Conservation (phyloP, 352 stramenopile species). For the Pythium aristosporum region DNA sequence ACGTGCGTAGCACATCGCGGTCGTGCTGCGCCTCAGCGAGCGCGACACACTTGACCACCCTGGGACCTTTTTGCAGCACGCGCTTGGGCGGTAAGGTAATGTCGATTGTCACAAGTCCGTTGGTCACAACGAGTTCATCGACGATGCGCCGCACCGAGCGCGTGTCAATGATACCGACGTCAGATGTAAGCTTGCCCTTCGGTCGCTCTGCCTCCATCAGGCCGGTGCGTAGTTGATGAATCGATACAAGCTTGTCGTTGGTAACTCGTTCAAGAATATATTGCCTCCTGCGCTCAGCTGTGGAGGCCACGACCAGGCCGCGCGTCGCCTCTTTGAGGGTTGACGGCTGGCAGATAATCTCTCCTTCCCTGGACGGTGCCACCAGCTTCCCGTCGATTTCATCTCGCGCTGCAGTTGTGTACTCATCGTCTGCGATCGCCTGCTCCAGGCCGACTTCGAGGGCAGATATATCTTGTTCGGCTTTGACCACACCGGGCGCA, state of each 20-base stretch:
- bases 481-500: slow-evolving; percentile 33
- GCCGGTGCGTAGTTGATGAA: slow-evolving; percentile 60
- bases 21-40: slow-evolving; percentile 51
- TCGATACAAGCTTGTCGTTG: slow-evolving; percentile 62
- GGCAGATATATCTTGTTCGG: slow-evolving; percentile 5
- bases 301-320: slow-evolving; percentile 54
- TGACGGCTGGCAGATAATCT: slow-evolving; percentile 36
- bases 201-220: slow-evolving; percentile 54
- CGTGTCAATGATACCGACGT: slow-evolving; percentile 51
- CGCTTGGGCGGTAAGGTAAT: slow-evolving; percentile 68
- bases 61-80: slow-evolving; percentile 59
- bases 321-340: slow-evolving; percentile 58
- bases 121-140: slow-evolving; percentile 52
- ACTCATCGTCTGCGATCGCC: not conserved
- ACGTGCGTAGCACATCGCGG: slow-evolving; percentile 45
- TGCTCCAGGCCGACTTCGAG: slow-evolving; percentile 11
- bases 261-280: slow-evolving; percentile 61
- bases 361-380: not conserved
- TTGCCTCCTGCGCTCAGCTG: slow-evolving; percentile 44
- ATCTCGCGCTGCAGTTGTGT: not conserved
- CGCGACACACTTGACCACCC: slow-evolving; percentile 69
- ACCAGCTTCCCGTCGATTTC: not conserved
- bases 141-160: slow-evolving; percentile 68
- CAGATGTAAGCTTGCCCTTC: slow-evolving; percentile 16
- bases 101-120: slow-evolving; percentile 54